Evolutionary conservation across 352 stramenopile genomes (phyloP), one percentile per base, ranked within the genome.

Genomic region (Phytophthora sp.): DNA sequence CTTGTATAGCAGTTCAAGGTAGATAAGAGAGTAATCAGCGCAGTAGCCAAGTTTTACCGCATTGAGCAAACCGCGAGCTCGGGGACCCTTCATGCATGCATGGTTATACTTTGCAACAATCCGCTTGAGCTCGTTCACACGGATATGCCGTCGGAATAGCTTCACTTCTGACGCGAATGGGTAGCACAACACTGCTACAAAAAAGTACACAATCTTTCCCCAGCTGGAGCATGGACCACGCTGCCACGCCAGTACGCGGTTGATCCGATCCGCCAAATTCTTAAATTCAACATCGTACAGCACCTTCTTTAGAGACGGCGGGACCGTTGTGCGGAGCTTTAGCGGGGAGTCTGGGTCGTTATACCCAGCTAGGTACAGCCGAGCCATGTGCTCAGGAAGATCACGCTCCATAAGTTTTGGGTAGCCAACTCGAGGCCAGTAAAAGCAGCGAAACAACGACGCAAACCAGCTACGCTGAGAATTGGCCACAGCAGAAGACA

Each of bases 371-470:
- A 94, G 76, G 60, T 94, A 94, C 29, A 94, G 76, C 8, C 86
- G 79, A 2, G 81, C 79, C 81, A 94, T 93, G 70, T 94, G 86
- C 61, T 92, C 82, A 4, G 77, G 73, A n/a, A 94, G 51, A 62
- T 94, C 84, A n/a, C 79, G 79, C 39, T 90, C 85, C 62, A 86
- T 74, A 24, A 94, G 80, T 61, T 93, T 94, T 23, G 85, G 84
- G 49, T 94, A 94, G 26, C 63, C 73, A 44, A 93, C 83, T 3
- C 84, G 83, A 12, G 82, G 80, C 86, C 86, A 94, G 58, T 88
- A 89, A 38, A 94, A 80, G 50, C 82, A 89, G 4, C 76, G 77
- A 24, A 86, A 75, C 4, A 90, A 49, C 15, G 77, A 79, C n/a
- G 74, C 66, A 46, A 89, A 90, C 41, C 77, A 77, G 18, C 72